Evolutionary conservation across 257 asterid species (phyloP).

Genomic region (Solanum virginianum): DNA sequence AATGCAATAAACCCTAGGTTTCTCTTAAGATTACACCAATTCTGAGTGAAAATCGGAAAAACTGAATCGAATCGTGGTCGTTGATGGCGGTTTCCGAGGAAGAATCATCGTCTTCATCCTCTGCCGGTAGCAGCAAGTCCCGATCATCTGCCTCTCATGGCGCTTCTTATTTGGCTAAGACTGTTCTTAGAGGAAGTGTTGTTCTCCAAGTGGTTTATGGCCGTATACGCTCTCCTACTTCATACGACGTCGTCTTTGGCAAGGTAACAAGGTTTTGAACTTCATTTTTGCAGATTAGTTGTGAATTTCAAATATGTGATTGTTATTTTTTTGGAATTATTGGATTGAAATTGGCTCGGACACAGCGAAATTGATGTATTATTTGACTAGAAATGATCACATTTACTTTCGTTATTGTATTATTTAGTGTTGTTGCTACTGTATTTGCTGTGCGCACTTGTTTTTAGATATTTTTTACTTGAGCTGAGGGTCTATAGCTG

Average conservation of each 20-base stretch:
- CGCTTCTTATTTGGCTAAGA: conserved; percentile 65
- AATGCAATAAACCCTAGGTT: background rate
- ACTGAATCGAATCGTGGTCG: background rate
- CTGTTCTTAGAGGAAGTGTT: conserved; percentile 76
- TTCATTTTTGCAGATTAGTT: background rate
- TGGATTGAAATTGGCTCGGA: background rate
- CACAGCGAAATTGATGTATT: background rate
- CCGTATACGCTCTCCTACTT: conserved; percentile 65
- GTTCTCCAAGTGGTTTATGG: conserved; percentile 74
- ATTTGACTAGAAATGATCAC: background rate
- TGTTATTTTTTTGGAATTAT: background rate
- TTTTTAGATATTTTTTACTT: background rate
- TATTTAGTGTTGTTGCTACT: background rate
- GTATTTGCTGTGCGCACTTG: background rate
- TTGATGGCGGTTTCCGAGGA: conserved; percentile 49
- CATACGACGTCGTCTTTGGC: conserved; percentile 70
- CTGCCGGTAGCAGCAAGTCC: conserved; percentile 19
- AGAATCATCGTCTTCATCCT: conserved; percentile 49
- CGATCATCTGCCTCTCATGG: conserved; percentile 27
- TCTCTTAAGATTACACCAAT: background rate
- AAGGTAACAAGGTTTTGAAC: background rate
- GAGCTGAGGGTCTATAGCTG: background rate
- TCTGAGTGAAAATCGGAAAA: background rate
- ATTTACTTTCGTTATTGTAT: background rate
- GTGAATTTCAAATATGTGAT: background rate